These are phyloP conservation scores for Fusarium penzigii DNA, from an alignment of 2,329 filamentous ascomycete species.

Conservation along the genomic window DNA sequence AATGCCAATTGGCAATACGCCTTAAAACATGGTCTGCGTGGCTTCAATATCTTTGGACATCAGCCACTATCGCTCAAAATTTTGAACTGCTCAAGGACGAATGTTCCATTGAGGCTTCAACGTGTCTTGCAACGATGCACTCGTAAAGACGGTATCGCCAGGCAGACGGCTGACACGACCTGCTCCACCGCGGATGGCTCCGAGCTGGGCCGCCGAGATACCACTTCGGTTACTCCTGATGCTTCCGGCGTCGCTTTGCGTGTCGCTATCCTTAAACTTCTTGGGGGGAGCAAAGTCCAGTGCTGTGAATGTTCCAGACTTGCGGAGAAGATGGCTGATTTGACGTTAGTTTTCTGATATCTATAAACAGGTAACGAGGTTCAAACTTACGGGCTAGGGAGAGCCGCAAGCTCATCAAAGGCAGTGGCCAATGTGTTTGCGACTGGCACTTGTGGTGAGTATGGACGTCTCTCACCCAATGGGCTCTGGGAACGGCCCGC, in stretches of 20 bases:
- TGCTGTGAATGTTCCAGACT: constrained; percentile 74
- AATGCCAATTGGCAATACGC: constrained; percentile 26
- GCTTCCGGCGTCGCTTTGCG: constrained; percentile 66
- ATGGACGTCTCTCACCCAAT: constrained; percentile 67
- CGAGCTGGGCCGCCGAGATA: constrained; percentile 68
- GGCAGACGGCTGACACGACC: constrained; percentile 86
- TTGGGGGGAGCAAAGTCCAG: constrained; percentile 81
- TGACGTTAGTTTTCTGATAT: constrained; percentile 19
- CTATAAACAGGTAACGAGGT: too few relatives aligned
- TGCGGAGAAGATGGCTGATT: constrained; percentile 68
- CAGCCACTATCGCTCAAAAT: constrained; percentile 4
- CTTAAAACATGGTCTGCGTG: constrained; percentile 12
- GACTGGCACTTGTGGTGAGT: constrained; percentile 69
- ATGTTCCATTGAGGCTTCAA: constrained; percentile 63
- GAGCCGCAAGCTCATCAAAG: constrained; percentile 80
- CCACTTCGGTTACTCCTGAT: constrained; percentile 68
- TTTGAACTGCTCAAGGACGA: constrained; percentile 40
- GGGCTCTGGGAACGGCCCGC: constrained; percentile 69
- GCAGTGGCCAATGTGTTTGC: constrained; percentile 79
- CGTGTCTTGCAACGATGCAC: constrained; percentile 62
- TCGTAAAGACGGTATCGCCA: constrained; percentile 77
- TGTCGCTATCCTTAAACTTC: constrained; percentile 66
- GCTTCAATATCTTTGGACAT: constrained; percentile 3
- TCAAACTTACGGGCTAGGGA: constrained; percentile 85
- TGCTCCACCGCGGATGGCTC: constrained; percentile 77